phyloP scores from a whole-genome alignment of 345 rosid species.

The Bretschneidera sinensis region DNA sequence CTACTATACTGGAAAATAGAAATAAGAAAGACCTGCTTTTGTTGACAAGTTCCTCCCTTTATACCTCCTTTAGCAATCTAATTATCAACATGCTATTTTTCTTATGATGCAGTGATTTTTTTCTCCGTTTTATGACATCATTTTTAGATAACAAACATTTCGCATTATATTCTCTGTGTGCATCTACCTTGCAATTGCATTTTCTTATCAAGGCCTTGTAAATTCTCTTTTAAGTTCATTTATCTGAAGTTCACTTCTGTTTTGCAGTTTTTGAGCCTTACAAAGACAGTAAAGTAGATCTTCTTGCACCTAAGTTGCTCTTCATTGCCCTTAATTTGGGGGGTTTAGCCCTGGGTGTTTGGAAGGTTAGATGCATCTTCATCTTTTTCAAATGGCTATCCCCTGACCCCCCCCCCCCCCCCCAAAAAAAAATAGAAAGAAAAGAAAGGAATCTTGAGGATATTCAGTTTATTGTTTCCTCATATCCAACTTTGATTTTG shows the following conservation, averaged over 20 bases:
- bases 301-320: conserved; percentile 81
- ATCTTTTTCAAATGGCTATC: neutral
- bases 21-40: too few species aligned
- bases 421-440: neutral
- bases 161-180: neutral
- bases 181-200: neutral
- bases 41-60: too few species aligned
- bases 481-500: conserved; percentile 18
- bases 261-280: conserved; percentile 95
- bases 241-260: neutral
- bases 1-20: too few species aligned
- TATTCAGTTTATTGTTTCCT: neutral
- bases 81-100: too few species aligned
- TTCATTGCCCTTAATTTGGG: conserved; percentile 93
- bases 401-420: neutral
- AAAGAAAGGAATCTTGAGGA: neutral
- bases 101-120: neutral
- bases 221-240: neutral
- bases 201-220: neutral
- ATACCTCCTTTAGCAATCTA: too few species aligned
- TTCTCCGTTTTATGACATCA: neutral
- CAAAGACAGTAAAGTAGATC: conserved; percentile 88
- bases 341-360: conserved; percentile 87
- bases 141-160: neutral
- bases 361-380: conserved; percentile 66